Conservation (phyloP, 83 land plant species). For the Larix sibirica region DNA sequence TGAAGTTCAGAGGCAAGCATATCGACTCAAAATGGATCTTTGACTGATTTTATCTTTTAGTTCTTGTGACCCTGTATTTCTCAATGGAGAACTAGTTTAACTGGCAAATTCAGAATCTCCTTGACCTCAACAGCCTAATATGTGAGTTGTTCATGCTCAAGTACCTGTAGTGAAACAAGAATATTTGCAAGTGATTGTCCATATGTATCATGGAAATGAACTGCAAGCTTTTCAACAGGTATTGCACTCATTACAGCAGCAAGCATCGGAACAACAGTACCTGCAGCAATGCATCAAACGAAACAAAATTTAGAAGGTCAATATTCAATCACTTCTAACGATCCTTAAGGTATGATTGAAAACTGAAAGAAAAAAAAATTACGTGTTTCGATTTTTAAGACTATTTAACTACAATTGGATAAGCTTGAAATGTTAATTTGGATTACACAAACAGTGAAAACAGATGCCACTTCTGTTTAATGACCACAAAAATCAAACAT, state of each 20-base stretch:
- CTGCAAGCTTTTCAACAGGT: constrained; percentile 86
- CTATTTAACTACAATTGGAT: no score
- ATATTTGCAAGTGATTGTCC: constrained; percentile 96
- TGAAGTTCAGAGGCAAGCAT: background rate
- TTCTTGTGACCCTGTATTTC: background rate
- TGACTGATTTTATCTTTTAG: background rate
- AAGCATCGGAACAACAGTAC: constrained; percentile 90
- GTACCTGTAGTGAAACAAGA: constrained; percentile 85
- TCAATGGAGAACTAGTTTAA: background rate
- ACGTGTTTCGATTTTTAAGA: no score
- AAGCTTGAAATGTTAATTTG: no score
- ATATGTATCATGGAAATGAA: constrained; percentile 98
- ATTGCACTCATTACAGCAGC: constrained; percentile 93
- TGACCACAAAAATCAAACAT: no score
- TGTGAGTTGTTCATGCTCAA: background rate
- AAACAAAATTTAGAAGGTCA: background rate
- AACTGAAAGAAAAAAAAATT: background rate
- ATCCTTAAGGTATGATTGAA: background rate
- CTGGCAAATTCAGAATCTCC: background rate
- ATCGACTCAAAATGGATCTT: constrained; percentile 1
- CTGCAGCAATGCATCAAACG: constrained; percentile 26
- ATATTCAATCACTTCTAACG: background rate
- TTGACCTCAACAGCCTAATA: background rate
- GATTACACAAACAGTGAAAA: no score
- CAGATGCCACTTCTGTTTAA: no score